Evolutionary conservation across 1,284 basidiomycete genomes (phyloP), one percentile per base, ranked within the genome.

Genomic region (Cryptococcus jaspeensis): DNA sequence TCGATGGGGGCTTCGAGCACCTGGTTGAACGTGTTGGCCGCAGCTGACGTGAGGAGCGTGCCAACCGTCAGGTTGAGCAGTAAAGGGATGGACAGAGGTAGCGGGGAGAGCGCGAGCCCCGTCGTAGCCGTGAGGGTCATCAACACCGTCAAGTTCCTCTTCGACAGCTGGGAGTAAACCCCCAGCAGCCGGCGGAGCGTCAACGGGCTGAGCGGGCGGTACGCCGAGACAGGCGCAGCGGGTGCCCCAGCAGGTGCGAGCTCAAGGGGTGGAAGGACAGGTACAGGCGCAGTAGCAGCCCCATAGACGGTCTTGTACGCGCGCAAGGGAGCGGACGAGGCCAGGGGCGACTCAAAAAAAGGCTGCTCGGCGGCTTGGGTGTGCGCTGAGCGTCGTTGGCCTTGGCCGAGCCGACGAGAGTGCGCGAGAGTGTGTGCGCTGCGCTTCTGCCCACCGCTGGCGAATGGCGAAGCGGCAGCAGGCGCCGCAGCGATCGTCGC

Each of bases 21-120:
- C 76, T 99, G 93, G 78, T 99, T 99, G 65, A 97, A 82, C 0
- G 94, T 84, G 73, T 98, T 98, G 23, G 96, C 96, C 0, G 92
- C 90, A 1, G 93, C 90, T 5, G 89, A 90, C 73, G 93, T 97
- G 38, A 99, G 82, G 0, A 88, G 85, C 0, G 94, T 98, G 39
- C 96, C 96, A 32, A 88, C 76, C 0, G 93, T 92, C 0, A 95
- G 89, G 8, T 90, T 86, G 6, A 98, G 82, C 5, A 99, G 82
- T 15, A 90, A 83, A 1, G 92, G 88, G 1, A 95, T 80, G 2
- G 88, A 87, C 1, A 89, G 83, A 11, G 90, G 88, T 7, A 92
- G 78, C 0, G 93, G 93, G 16, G 90, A 97, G 22, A 99, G 83
- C 0, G 96, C 95, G 52, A 98, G 92, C 39, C 92, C 89, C 1